A percentile compares a stretch with the other conserved stretches of the same genome.
Conservation (phyloP, 2,329 filamentous ascomycete species). For the Setomelanomma holmii region DNA sequence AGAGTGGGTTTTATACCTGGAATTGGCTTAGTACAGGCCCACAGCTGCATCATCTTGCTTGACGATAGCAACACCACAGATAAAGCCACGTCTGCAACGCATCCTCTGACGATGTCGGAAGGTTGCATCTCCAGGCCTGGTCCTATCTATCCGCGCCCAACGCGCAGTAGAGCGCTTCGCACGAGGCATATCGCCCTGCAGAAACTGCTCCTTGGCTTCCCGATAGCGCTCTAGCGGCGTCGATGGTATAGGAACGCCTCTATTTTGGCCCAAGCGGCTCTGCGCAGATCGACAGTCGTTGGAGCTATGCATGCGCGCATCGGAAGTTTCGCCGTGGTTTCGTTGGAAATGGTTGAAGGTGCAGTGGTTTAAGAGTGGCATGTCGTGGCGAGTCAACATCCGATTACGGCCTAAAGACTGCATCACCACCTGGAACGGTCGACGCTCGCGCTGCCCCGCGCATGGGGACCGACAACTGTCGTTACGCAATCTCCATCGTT, state of each 20-base stretch:
- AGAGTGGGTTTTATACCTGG: slow-evolving; percentile 19
- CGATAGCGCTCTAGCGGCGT: not conserved
- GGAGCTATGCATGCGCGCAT: not conserved
- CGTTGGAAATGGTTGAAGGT: not conserved
- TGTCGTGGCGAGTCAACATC: not conserved
- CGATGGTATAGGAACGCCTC: not conserved
- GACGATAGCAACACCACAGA: slow-evolving; percentile 24
- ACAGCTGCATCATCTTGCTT: slow-evolving; percentile 31
- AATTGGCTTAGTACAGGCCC: slow-evolving; percentile 14
- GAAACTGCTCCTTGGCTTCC: not conserved
- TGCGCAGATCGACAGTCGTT: slow-evolving; percentile 5
- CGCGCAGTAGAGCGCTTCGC: not conserved
- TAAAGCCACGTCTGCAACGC: slow-evolving; percentile 28
- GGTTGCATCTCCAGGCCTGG: slow-evolving; percentile 3
- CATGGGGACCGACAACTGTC: not conserved
- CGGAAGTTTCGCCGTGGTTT: not conserved
- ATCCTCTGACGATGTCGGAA: slow-evolving; percentile 20
- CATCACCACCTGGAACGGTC: not conserved
- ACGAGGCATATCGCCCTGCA: not conserved
- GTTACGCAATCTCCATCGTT: not conserved
- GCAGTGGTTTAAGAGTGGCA: not conserved
- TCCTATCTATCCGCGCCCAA: slow-evolving; percentile 4
- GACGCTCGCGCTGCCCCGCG: not conserved
- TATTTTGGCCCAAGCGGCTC: slow-evolving; percentile 7
- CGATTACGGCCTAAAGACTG: not conserved